Evolutionary conservation across 768 basidiomycete genomes (phyloP).

Genomic region (Lactarius vividus): DNA sequence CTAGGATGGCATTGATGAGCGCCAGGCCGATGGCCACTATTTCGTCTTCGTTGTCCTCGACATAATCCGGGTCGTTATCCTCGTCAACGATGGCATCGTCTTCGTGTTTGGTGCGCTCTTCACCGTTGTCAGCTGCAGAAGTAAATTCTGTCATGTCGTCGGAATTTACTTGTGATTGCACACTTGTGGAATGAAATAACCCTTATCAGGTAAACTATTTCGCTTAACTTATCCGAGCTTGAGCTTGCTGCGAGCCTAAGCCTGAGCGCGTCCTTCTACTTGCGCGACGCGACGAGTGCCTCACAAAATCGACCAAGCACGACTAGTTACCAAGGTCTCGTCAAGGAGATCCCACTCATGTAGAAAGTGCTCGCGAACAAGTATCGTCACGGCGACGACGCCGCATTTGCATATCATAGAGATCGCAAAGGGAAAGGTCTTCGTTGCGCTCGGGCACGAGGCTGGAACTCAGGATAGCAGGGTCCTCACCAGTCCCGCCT

Average conservation of each 20-base stretch:
- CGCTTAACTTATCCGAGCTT: not conserved
- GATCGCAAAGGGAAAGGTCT: slow-evolving; percentile 64
- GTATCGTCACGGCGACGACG: slow-evolving; percentile 55
- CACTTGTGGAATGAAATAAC: not conserved
- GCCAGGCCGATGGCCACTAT: slow-evolving; percentile 48
- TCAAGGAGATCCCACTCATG: slow-evolving; percentile 70
- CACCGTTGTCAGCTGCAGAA: not conserved
- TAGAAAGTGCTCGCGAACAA: slow-evolving; percentile 81
- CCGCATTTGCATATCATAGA: slow-evolving; percentile 61
- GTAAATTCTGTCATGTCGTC: not conserved
- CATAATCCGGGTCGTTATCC: slow-evolving; percentile 25
- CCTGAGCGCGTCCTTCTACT: no score
- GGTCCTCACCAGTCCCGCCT: slow-evolving; percentile 67
- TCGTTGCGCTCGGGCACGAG: slow-evolving; percentile 57
- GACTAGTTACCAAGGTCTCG: slow-evolving; percentile 52
- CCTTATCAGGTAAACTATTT: not conserved
- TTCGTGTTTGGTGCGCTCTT: not conserved
- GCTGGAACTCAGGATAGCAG: slow-evolving; percentile 53
- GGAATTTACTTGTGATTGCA: not conserved
- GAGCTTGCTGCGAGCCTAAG: no score
- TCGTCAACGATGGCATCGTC: not conserved
- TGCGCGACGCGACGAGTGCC: slow-evolving; percentile 50
- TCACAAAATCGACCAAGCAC: slow-evolving; percentile 46
- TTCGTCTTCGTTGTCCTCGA: slow-evolving; percentile 28
- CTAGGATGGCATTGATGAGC: slow-evolving; percentile 59